Evolutionary conservation across 2,329 filamentous ascomycete genomes (phyloP).

Genomic region (Sclerotinia glacialis): DNA sequence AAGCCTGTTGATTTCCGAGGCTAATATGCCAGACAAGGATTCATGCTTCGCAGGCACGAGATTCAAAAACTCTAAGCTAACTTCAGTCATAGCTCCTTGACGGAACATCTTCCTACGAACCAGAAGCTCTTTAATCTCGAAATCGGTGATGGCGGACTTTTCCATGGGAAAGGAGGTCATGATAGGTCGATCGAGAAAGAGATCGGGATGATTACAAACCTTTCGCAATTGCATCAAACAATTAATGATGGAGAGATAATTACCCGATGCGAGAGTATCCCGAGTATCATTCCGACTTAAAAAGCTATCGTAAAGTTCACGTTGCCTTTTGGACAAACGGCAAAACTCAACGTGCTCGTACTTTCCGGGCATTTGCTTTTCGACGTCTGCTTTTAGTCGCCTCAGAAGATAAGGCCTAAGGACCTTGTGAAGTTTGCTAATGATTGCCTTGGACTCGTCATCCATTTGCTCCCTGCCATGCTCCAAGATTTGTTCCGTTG

Average conservation of each 20-base stretch:
- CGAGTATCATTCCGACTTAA: conserved; percentile 86
- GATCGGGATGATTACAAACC: conserved; percentile 96
- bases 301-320: conserved; percentile 95
- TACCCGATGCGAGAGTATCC: conserved; percentile 84
- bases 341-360: conserved; percentile 98
- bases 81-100: conserved; percentile 58
- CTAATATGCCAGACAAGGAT: conserved; percentile 53
- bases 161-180: conserved; percentile 95
- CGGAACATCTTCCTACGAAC: conserved; percentile 65
- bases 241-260: conserved; percentile 97
- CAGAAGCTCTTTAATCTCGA: conserved; percentile 67
- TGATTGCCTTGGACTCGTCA: conserved; percentile 86
- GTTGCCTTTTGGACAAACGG: conserved; percentile 88
- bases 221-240: conserved; percentile 97
- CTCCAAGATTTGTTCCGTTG: conserved; percentile 93
- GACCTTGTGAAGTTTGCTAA: conserved; percentile 90
- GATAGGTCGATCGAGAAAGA: conserved; percentile 94
- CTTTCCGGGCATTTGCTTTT: conserved; percentile 98
- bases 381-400: conserved; percentile 90
- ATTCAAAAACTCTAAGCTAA: conserved; percentile 76
- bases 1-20: conserved; percentile 59
- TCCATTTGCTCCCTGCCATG: conserved; percentile 93
- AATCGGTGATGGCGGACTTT: conserved; percentile 72
- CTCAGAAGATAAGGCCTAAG: conserved; percentile 88
- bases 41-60: conserved; percentile 72